phyloP scores from a whole-genome alignment of 2,329 filamentous ascomycete species.

The Aspergillus sp. region DNA sequence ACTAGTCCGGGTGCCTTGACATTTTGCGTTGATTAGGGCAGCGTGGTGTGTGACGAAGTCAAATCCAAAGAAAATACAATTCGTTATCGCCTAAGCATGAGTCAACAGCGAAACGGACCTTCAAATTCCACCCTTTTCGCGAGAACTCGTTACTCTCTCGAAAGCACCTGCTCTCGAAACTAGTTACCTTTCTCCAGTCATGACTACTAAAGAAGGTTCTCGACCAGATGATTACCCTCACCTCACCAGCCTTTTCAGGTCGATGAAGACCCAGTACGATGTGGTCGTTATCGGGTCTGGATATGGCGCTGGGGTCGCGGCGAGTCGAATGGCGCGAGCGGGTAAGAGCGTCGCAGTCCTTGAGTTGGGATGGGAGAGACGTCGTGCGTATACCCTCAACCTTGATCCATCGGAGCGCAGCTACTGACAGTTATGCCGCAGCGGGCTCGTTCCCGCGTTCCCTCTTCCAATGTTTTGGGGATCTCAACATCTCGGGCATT shows the following conservation, averaged over 20 bases:
- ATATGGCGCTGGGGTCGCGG: conserved; percentile 68
- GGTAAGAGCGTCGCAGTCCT: conserved; percentile 64
- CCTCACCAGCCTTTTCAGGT: not conserved
- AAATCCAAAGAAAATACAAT: too few species aligned
- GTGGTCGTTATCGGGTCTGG: conserved; percentile 68
- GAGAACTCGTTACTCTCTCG: too few species aligned
- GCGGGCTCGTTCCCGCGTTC: conserved; percentile 18
- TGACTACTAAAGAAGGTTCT: not conserved
- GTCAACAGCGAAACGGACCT: too few species aligned
- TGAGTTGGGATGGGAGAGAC: conserved; percentile 64
- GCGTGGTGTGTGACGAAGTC: too few species aligned
- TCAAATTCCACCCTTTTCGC: too few species aligned
- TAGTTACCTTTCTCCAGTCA: not conserved
- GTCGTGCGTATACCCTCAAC: conserved; percentile 44
- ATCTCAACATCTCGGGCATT: conserved; percentile 15
- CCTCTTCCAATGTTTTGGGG: conserved; percentile 11
- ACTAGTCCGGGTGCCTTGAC: not conserved
- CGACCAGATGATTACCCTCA: not conserved
- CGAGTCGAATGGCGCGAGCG: conserved; percentile 63
- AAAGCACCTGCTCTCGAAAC: not conserved
- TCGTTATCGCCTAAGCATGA: too few species aligned
- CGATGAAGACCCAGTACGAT: conserved; percentile 52
- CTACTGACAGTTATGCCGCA: not conserved
- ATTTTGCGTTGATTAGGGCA: too few species aligned
- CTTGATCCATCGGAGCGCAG: not conserved